phyloP scores from a whole-genome alignment of 2,329 filamentous ascomycete species.

The Cladosporium phlei region DNA sequence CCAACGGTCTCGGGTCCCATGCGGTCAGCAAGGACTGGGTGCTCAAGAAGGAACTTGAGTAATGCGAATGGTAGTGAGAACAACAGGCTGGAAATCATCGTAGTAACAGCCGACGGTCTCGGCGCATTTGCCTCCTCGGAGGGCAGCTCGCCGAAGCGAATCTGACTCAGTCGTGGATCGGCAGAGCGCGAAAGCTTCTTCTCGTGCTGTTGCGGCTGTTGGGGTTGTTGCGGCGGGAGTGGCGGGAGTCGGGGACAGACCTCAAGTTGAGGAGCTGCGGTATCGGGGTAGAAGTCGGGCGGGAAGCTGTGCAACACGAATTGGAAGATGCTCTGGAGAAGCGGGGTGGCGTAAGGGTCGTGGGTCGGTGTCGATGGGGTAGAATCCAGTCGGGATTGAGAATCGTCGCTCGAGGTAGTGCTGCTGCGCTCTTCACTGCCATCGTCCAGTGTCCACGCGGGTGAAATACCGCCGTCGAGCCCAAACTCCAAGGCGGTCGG shows the following conservation, averaged over 20 bases:
- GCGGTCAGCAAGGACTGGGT: slow-evolving; percentile 47
- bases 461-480: slow-evolving; percentile 43
- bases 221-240: slow-evolving; percentile 15
- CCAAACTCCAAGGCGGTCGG: slow-evolving; percentile 59
- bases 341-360: slow-evolving; percentile 50
- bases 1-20: slow-evolving; percentile 29
- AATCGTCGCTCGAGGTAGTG: slow-evolving; percentile 28
- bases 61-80: slow-evolving; percentile 65
- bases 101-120: slow-evolving; percentile 34
- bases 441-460: slow-evolving; percentile 32
- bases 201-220: slow-evolving; percentile 30
- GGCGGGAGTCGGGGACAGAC: slow-evolving; percentile 46
- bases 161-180: slow-evolving; percentile 56
- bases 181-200: slow-evolving; percentile 33
- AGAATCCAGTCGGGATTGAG: not conserved
- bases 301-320: slow-evolving; percentile 61
- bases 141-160: slow-evolving; percentile 67
- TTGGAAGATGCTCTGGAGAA: slow-evolving; percentile 53
- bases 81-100: slow-evolving; percentile 60
- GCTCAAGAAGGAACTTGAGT: slow-evolving; percentile 62
- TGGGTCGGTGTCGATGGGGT: slow-evolving; percentile 34
- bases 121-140: slow-evolving; percentile 22
- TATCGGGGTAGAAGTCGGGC: slow-evolving; percentile 56
- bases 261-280: slow-evolving; percentile 41
- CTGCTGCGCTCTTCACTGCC: slow-evolving; percentile 33